Evolutionary conservation across 2,329 filamentous ascomycete species (phyloP), one percentile per base, ranked within the genome.

Genomic region (Pestalotiopsis sp.): DNA sequence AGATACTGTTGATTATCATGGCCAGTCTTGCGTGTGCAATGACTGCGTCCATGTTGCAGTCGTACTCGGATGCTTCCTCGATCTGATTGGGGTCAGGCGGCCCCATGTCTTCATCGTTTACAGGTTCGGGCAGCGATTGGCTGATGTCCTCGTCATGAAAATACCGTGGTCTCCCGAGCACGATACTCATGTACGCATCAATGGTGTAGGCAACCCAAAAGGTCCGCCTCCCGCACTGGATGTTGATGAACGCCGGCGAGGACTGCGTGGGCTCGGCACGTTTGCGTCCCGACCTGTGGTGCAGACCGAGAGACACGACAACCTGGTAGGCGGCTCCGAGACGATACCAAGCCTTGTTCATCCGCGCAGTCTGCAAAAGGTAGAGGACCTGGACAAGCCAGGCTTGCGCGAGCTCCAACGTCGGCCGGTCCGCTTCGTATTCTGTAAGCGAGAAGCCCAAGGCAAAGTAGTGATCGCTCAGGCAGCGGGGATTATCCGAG

Each of bases 91-190:
- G 20, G 14, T 22, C 20, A 5, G 11, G 10, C 24, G 20, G 10
- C 7, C 56, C 26, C 20, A 58, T 58, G 1, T 58, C 26, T 26
- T 58, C 56, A 17, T 58, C 56, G 20, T 58, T 58, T 2, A 58
- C 6, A 13, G 56, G 7, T 3, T 58, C 56, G 11, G 56, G 56
- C 7, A 58, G 26, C 7, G 11, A 17, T 17, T 58, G 56, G 68
- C 91, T 88, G 63, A 91, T 89, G 66, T 90, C 88, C 58, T 91
- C 88, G 62, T 91, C 87, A 68, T 89, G 89, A 62, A 91, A 87
- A 2, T 88, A 83, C 17, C 85, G 78, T 1, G 89, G 89, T 20
- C 89, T 81, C 1, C 89, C 89, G 13, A 91, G 81, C 63, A 88
- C 85, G 22, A 86, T 85, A 66, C 88, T 88, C 11, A 92, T 80